phyloP scores from a whole-genome alignment of 805 yeast species.

The Kazachstania martiniae region DNA sequence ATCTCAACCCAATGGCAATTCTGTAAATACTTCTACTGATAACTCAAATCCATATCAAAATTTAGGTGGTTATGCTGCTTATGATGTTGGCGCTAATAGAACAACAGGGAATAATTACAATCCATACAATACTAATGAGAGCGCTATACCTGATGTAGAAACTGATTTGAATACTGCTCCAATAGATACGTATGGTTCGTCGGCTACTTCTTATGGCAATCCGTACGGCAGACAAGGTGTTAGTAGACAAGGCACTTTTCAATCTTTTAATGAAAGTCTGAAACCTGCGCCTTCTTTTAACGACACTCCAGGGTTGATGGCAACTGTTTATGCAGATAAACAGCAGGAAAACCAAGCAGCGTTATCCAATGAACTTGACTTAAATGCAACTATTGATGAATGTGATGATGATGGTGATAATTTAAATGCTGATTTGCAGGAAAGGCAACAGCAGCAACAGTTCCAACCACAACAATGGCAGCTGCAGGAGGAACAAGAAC shows the following conservation, averaged over 20 bases:
- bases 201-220: no score
- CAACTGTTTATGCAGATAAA: constrained; percentile 6
- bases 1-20: neutral
- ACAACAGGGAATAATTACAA: neutral
- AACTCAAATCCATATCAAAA: neutral
- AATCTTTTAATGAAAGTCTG: no score
- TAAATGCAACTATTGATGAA: constrained; percentile 16
- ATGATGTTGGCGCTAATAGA: no score
- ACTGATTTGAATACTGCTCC: constrained; percentile 1
- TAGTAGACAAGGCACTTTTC: no score
- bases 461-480: constrained; percentile 18
- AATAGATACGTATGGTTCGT: constrained; percentile 2
- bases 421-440: constrained; percentile 20
- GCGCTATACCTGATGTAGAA: neutral
- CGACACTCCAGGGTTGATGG: neutral
- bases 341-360: constrained; percentile 20
- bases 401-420: constrained; percentile 20
- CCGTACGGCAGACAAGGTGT: no score
- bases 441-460: constrained; percentile 15
- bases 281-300: constrained; percentile 1
- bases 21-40: neutral
- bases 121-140: neutral
- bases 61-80: neutral
- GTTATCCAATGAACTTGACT: constrained; percentile 28
- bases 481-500: constrained; percentile 39